Base-by-base conservation (phyloP, 2,329 filamentous ascomycete species). In the Talaromyces sp. region DNA sequence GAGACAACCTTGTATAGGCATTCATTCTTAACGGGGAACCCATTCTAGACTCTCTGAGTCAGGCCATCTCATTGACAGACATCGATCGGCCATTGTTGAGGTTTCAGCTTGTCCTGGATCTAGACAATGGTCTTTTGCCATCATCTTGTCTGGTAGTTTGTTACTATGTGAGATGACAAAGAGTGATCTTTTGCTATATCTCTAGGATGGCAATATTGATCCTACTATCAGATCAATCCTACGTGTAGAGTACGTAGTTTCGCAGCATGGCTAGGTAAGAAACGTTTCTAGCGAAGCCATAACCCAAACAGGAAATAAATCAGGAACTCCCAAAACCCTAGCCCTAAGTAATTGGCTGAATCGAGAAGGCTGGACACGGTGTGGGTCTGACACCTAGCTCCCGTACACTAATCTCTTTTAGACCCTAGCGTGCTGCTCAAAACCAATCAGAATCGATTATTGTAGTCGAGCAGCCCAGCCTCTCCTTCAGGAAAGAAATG, bases 311-410 rank as follows among this genome's bases (percentile, higher is more conserved):
- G 27, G 31, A 22, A 37, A 56, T 6, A 15, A 56, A 37, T 35
- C 50, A 56, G 50, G 50, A 56, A 56, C 52, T 56, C 52, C 17
- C 5, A 0, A 10, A 10, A 25, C n/a, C 10, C 2, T 3, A 13
- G 27, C 27, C 27, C 33, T 4, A 19, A 39, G n/a, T 59, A 25
- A 59, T 59, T 59, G 56, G 56, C 3, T 3, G 27, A 22, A 25
- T 52, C 31, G 56, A 31, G 57, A 65, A 52, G 63, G 63, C 63
- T 66, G 66, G 63, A 64, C 47, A 33, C 57, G 39, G 39, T 31
- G 58, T 43, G 54, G 43, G 43, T 64, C 54, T 11, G 25, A 47
- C 47, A 50, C 13, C 52, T 56, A 37, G 41, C 43, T 43, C 45
- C 63, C n/a, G 37, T 10, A 7, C 27, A 39, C 41, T 66, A 57